These are phyloP conservation scores for Neurospora intermedia DNA, from an alignment of 495 filamentous ascomycete genomes.

Conservation along the genomic window DNA sequence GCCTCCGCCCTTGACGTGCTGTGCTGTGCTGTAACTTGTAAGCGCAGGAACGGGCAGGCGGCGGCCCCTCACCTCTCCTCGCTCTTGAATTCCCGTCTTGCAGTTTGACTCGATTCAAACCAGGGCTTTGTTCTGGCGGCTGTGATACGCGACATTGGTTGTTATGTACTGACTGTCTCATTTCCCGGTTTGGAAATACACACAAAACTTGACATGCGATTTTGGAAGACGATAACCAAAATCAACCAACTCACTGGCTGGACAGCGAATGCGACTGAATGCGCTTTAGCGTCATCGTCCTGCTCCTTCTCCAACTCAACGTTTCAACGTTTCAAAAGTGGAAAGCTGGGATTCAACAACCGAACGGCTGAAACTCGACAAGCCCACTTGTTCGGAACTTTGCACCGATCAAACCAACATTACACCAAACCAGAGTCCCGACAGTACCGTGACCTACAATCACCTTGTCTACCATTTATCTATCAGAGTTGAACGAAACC, in stretches of 20 bases:
- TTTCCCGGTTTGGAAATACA: not conserved
- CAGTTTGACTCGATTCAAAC: not conserved
- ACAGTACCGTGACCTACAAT: not conserved
- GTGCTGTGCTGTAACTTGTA: conserved; percentile 1
- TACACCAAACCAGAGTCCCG: not conserved
- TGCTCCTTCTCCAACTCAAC: not conserved
- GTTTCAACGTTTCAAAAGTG: not conserved
- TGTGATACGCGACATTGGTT: not conserved
- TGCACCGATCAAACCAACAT: not conserved
- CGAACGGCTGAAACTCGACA: not conserved
- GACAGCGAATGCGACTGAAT: not conserved
- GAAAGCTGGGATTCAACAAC: not conserved
- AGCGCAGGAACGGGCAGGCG: not conserved
- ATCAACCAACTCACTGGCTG: not conserved
- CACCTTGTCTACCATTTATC: not conserved
- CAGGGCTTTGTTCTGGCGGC: not conserved
- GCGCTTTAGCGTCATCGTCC: not conserved
- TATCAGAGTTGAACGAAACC: not conserved
- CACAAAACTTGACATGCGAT: not conserved
- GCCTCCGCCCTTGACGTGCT: conserved; percentile 3
- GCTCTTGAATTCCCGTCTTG: not conserved
- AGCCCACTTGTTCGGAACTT: not conserved
- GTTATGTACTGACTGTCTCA: not conserved
- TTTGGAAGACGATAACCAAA: not conserved
- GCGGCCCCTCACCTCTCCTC: conserved; percentile 2